These are phyloP conservation scores for Rhypophila decipiens DNA, from an alignment of 495 filamentous ascomycete species.

Conservation along the genomic window DNA sequence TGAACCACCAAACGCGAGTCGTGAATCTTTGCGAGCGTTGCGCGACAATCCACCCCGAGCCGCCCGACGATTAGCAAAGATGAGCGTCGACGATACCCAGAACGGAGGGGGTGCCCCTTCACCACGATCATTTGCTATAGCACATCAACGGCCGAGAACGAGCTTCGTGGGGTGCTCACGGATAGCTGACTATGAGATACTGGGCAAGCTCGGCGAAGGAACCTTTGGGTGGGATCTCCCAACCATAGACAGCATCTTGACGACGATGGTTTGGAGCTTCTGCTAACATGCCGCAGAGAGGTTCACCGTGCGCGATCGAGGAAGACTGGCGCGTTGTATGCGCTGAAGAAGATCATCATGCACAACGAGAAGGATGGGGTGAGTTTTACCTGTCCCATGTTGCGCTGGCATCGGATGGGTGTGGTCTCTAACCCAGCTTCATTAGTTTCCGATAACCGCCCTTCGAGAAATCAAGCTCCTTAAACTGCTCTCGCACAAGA, in stretches of 20 bases:
- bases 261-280: too few species aligned
- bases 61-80: slow-evolving; percentile 1
- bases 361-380: slow-evolving; percentile 80
- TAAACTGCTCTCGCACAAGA: slow-evolving; percentile 85
- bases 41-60: background rate
- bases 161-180: slow-evolving; percentile 79
- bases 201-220: slow-evolving; percentile 91
- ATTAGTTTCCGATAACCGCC: slow-evolving; percentile 74
- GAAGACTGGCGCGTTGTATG: slow-evolving; percentile 65
- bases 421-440: background rate
- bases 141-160: slow-evolving; percentile 36
- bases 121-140: slow-evolving; percentile 38
- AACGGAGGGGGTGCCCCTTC: slow-evolving; percentile 21
- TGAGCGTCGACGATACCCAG: slow-evolving; percentile 20
- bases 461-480: slow-evolving; percentile 90
- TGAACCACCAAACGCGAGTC: too few species aligned
- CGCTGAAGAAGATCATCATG: slow-evolving; percentile 92
- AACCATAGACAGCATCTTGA: too few species aligned
- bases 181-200: slow-evolving; percentile 80
- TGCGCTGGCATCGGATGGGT: background rate
- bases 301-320: slow-evolving; percentile 84
- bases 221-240: slow-evolving; percentile 91
- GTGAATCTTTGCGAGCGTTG: background rate
- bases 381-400: slow-evolving; percentile 19
- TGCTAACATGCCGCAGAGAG: slow-evolving; percentile 49